phyloP scores from a whole-genome alignment of 106 monocot genomes.

The Iris macrosiphon region DNA sequence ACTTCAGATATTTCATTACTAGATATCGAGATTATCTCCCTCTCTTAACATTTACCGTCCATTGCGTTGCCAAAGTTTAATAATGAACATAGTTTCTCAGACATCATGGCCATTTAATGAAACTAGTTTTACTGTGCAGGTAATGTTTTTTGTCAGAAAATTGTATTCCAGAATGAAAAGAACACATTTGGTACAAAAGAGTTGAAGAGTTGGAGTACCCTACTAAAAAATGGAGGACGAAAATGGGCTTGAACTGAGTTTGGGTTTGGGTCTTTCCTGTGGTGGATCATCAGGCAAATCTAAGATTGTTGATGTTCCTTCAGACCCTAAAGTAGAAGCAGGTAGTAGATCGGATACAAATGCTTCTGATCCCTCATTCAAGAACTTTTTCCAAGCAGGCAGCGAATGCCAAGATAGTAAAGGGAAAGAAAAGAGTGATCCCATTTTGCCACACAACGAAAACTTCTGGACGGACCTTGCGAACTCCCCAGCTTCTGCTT shows the following conservation, averaged over 20 bases:
- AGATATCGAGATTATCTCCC: too few species aligned
- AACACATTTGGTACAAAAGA: too few species aligned
- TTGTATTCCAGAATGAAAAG: too few species aligned
- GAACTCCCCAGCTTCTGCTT: conserved; percentile 13
- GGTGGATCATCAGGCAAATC: conserved; percentile 62
- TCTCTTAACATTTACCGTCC: too few species aligned
- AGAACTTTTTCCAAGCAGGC: conserved; percentile 28
- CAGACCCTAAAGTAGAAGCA: conserved; percentile 49
- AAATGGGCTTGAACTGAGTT: conserved; percentile 82
- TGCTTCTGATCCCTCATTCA: conserved; percentile 29
- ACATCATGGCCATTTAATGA: too few species aligned
- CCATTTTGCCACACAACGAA: conserved; percentile 22
- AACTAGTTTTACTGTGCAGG: too few species aligned
- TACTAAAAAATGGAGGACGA: conserved; percentile 69
- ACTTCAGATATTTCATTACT: too few species aligned
- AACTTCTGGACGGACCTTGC: conserved; percentile 49
- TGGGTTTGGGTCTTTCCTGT: conserved; percentile 81
- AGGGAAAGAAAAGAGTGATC: conserved; percentile 22
- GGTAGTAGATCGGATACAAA: conserved; percentile 25
- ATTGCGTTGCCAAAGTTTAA: too few species aligned
- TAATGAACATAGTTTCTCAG: too few species aligned
- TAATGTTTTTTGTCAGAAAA: too few species aligned
- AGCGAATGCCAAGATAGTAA: conserved; percentile 24
- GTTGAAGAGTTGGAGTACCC: neutral
- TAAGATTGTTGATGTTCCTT: conserved; percentile 36